Base-by-base conservation (phyloP, 352 stramenopile species). In the Phytophthora aleatoria region DNA sequence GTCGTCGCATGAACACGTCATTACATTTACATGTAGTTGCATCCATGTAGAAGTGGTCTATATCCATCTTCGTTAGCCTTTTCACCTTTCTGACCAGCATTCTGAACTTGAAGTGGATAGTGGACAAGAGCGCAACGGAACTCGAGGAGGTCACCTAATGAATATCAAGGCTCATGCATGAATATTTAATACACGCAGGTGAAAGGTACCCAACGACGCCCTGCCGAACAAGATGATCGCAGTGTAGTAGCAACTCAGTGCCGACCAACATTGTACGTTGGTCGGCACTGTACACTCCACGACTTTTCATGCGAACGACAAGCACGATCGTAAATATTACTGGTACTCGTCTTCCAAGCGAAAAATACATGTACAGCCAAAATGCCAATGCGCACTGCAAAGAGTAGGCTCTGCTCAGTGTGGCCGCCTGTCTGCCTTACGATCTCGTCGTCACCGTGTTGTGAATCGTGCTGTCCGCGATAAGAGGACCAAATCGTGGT, bases 261-360 rank as follows among this genome's bases (percentile, higher is more conserved):
- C 16, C 27, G 20, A 20, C 20, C 20, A 20, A 20, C 20, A 20
- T 20, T 20, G 20, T 20, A 20, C 20, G 20, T 52, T 20, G 20
- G 16, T 15, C 24, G 20, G 12, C 33, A 12, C 15, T 13, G 11
- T 36, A 11, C 26, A 36, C 27, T 20, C 20, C 28, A 12, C 27
- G 12, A 52, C 27, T 52, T 10, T 52, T 41, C 45, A 39, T 52
- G 28, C 45, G 27, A 27, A 27, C 41, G 16, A 30, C 27, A 20
- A 51, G 45, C 27, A 52, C 41, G 41, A 47, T 47, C 41, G 15
- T 10, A 47, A 30, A 47, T 30, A 30, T 12, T 48, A n/a, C 7
- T 33, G 3, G 30, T 38, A 10, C 12, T 38, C 7, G 20, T 20
- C 20, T 20, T 20, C 20, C 20, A 20, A 20, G 20, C 20, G 20